Base-by-base conservation (phyloP, 2,329 filamentous ascomycete genomes). In the Pleurostoma richardsiae region DNA sequence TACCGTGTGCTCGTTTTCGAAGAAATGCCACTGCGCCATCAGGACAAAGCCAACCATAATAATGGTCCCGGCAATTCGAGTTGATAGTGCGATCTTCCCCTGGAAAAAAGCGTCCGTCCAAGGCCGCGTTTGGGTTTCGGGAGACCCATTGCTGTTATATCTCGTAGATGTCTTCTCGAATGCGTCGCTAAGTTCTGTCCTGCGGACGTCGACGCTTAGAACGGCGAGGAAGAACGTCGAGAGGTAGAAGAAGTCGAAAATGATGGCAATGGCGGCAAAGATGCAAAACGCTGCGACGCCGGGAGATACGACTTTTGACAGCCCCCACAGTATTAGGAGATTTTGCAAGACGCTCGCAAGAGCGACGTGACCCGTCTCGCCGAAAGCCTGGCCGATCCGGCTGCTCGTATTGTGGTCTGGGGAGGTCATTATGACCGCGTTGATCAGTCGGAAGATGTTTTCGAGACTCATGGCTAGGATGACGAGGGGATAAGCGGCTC, bases 221-320 rank as follows among this genome's bases (percentile, higher is more conserved):
- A 92, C 86, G 1, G 87, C 82, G 4, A 90, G 72, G 58, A 92
- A 91, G 66, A 90, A 91, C 0, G 87, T 91, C 6, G 88, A 77
- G 27, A 90, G 73, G 57, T 87, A 90, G 57, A 90, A 82, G 51
- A 87, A 86, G 63, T 92, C 88, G 56, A 91, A 85, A 1, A 86
- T 66, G 10, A 89, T 79, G 1, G 87, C 88, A 44, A 91, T 79
- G 3, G 83, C 83, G 3, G 85, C 83, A 61, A 91, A 92, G 1
- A 78, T 79, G 64, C 88, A 91, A 56, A 91, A 90, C 0, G 83
- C 85, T 1, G 82, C 79, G 4, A 90, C 84, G 42, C 85, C 85
- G 0, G 85, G 79, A 4, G 83, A 83, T 1, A 88, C 85, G 6
- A 86, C 61, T 28, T 72, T 76, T 3, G 85, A 86, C n/a, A 90